Percentiles rank a stretch among this genome's conserved stretches.
Evolutionary conservation across 2,329 filamentous ascomycete species (phyloP).

Genomic region (Neopestalotiopsis rosae): DNA sequence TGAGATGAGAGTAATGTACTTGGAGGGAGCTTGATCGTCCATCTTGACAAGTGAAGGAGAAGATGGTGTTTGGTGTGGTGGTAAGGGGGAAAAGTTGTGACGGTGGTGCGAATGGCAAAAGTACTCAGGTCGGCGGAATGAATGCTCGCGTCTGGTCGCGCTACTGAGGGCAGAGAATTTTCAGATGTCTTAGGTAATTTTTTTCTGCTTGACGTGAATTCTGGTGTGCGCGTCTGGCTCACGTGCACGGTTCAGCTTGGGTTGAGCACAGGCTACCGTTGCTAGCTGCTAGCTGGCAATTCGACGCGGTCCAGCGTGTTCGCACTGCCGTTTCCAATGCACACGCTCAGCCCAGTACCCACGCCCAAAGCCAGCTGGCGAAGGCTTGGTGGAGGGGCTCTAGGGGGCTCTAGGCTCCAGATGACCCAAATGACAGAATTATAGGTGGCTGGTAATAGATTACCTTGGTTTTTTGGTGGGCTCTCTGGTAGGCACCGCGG

Average conservation of each 20-base stretch:
- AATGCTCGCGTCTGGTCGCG: background rate
- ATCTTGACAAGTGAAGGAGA: constrained; percentile 29
- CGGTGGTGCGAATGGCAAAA: background rate
- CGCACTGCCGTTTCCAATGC: background rate
- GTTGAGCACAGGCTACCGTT: background rate
- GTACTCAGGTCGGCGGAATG: background rate
- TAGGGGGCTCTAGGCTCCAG: background rate
- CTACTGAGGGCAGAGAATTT: background rate
- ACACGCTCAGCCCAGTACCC: background rate
- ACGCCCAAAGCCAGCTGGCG: background rate
- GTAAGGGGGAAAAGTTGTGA: too few species aligned
- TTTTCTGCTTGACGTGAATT: background rate
- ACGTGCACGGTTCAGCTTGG: constrained; percentile 1
- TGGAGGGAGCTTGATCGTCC: constrained; percentile 43
- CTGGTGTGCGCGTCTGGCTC: background rate
- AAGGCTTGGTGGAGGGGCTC: background rate
- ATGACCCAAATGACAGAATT: background rate
- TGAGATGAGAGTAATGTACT: constrained; percentile 80
- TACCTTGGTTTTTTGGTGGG: background rate
- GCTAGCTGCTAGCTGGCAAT: background rate
- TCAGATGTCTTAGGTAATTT: background rate
- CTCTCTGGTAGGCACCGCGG: background rate
- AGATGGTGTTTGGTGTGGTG: background rate
- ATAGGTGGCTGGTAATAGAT: background rate
- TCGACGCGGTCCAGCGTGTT: too few species aligned